A percentile compares a stretch with the other conserved stretches of the same genome.
These are phyloP conservation scores for Geranium brycei DNA, from an alignment of 345 rosid species.

Conservation along the genomic window DNA sequence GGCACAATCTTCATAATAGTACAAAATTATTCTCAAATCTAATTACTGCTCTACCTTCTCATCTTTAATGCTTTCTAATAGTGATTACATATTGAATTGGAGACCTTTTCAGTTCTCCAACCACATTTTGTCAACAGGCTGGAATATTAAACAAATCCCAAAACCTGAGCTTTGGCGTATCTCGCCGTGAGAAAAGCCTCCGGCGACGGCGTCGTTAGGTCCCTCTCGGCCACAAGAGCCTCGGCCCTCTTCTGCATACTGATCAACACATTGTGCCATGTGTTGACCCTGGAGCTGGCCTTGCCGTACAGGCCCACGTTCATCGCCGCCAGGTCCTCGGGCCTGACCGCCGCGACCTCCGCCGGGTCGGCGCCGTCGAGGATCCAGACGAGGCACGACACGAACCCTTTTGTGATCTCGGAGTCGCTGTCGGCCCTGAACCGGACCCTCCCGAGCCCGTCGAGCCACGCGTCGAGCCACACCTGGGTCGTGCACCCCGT, in stretches of 20 bases:
- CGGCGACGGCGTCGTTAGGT: neutral
- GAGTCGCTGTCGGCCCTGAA: conserved; percentile 80
- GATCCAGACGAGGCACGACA: conserved; percentile 61
- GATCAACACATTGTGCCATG: conserved; percentile 68
- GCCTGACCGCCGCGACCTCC: conserved; percentile 51
- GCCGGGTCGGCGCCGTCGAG: conserved; percentile 69
- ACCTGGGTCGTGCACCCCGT: conserved; percentile 81
- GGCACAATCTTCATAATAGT: no score
- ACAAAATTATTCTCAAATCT: neutral
- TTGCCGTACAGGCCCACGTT: conserved; percentile 59
- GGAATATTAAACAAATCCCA: neutral
- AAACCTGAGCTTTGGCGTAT: neutral
- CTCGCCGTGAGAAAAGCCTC: neutral
- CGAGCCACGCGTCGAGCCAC: conserved; percentile 53
- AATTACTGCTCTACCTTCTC: neutral
- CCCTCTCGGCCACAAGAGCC: conserved; percentile 15
- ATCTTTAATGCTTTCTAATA: neutral
- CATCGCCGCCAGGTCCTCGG: conserved; percentile 60
- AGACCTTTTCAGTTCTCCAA: neutral
- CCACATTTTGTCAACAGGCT: neutral
- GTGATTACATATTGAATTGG: neutral
- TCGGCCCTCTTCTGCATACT: conserved; percentile 47
- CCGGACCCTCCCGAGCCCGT: conserved; percentile 45
- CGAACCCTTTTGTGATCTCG: conserved; percentile 71
- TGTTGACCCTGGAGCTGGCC: conserved; percentile 59